These are phyloP conservation scores for Coix lacrymajobi DNA, from an alignment of 176 grass and related monocot genomes.

Conservation along the genomic window DNA sequence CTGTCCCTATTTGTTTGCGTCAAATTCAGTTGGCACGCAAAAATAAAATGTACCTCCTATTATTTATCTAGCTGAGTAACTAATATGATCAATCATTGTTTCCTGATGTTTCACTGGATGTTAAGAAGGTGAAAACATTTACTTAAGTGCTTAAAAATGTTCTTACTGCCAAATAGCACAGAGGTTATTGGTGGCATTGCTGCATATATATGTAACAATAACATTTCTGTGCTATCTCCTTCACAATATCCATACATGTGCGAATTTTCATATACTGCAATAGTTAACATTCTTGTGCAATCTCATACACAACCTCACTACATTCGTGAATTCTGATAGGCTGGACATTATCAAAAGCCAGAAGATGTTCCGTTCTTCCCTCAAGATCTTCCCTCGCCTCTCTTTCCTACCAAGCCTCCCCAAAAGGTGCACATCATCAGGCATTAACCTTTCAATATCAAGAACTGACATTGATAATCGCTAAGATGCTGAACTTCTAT, in stretches of 20 bases:
- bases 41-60: neutral
- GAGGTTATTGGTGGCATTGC: neutral
- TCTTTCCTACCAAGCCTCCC: constrained; percentile 24
- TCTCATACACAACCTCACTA: neutral
- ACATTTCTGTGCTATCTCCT: neutral
- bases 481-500: neutral
- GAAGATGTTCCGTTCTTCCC: constrained; percentile 89
- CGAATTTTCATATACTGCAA: neutral
- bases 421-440: constrained; percentile 33
- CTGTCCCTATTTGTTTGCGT: neutral
- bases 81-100: neutral
- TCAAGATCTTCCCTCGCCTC: constrained; percentile 46
- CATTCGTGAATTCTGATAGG: constrained; percentile 28
- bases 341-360: constrained; percentile 70
- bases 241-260: neutral
- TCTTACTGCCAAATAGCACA: neutral
- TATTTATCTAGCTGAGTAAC: neutral
- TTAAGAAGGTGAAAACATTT: neutral
- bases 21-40: neutral
- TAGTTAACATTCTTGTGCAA: neutral
- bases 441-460: neutral
- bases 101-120: neutral
- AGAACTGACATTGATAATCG: neutral
- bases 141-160: neutral
- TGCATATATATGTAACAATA: neutral